Percentiles rank a stretch among this genome's conserved stretches.
Conservation (phyloP, 805 yeast species). For the Maudiozyma saulgeensis region DNA sequence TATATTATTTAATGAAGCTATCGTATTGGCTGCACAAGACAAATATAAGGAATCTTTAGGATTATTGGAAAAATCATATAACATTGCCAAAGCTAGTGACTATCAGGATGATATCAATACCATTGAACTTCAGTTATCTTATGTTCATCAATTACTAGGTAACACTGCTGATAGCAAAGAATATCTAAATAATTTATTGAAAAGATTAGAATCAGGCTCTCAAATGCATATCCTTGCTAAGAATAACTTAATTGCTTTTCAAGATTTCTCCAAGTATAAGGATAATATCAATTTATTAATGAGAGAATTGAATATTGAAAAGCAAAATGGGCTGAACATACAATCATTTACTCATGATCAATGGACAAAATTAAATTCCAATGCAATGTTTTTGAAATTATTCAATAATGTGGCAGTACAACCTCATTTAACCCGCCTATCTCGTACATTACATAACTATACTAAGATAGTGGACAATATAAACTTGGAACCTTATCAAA, state of each 20-base stretch:
- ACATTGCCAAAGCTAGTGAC: slow-evolving; percentile 33
- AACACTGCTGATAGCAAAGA: slow-evolving; percentile 29
- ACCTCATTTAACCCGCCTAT: slow-evolving; percentile 11
- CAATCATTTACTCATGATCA: slow-evolving; percentile 21
- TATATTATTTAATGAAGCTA: slow-evolving; percentile 52
- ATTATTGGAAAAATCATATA: slow-evolving; percentile 37
- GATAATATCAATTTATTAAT: slow-evolving; percentile 24
- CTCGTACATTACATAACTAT: slow-evolving; percentile 19
- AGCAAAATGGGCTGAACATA: slow-evolving; percentile 12
- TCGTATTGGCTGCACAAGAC: slow-evolving; percentile 40
- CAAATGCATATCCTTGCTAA: slow-evolving; percentile 25
- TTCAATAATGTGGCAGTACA: slow-evolving; percentile 19
- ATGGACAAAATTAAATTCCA: slow-evolving; percentile 17
- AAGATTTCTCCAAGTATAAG: slow-evolving; percentile 24
- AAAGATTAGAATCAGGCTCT: slow-evolving; percentile 14
- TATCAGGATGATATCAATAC: slow-evolving; percentile 46
- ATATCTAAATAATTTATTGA: slow-evolving; percentile 30
- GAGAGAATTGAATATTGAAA: slow-evolving; percentile 29
- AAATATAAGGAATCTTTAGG: slow-evolving; percentile 34
- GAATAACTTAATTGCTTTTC: slow-evolving; percentile 25
- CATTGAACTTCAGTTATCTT: slow-evolving; percentile 51
- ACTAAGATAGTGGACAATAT: slow-evolving; percentile 16
- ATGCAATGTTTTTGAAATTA: slow-evolving; percentile 17
- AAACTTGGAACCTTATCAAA: slow-evolving; percentile 20
- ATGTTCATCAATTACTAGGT: slow-evolving; percentile 38